These are phyloP conservation scores for Amanita fuliginea DNA, from an alignment of 768 basidiomycete species.

Conservation along the genomic window DNA sequence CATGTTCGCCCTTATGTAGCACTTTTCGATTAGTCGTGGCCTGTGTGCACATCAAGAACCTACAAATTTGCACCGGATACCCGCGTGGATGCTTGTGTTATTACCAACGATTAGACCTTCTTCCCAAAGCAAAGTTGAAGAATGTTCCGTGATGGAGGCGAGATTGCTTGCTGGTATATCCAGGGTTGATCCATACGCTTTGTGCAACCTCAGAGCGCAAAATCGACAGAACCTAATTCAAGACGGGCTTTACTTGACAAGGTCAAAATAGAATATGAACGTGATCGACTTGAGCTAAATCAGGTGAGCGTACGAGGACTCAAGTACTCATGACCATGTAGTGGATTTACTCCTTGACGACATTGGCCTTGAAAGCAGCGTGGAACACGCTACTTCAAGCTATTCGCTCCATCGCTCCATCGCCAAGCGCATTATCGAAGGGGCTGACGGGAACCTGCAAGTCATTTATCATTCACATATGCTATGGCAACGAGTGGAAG, in stretches of 20 bases:
- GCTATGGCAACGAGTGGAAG: neutral
- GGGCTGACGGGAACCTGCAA: conserved; percentile 65
- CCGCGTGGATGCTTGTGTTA: conserved; percentile 67
- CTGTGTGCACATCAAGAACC: conserved; percentile 7
- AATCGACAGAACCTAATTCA: conserved; percentile 22
- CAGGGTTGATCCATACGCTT: conserved; percentile 67
- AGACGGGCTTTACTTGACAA: no score
- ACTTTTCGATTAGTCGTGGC: no score
- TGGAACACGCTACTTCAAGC: conserved; percentile 57
- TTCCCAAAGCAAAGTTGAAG: conserved; percentile 58
- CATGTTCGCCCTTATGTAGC: conserved; percentile 37
- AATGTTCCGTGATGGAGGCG: conserved; percentile 73
- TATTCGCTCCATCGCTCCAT: conserved; percentile 80
- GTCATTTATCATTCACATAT: neutral
- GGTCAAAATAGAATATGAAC: no score
- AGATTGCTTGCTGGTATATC: conserved; percentile 35
- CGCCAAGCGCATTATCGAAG: conserved; percentile 76
- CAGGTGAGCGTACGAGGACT: no score
- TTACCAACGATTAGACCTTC: conserved; percentile 69
- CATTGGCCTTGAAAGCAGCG: no score
- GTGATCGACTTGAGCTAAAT: no score
- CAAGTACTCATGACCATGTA: no score
- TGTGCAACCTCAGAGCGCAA: conserved; percentile 68
- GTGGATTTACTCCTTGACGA: conserved; percentile 28
- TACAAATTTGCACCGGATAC: conserved; percentile 67